Conservation (phyloP, 345 rosid species). For the Euphorbia tirucalli region DNA sequence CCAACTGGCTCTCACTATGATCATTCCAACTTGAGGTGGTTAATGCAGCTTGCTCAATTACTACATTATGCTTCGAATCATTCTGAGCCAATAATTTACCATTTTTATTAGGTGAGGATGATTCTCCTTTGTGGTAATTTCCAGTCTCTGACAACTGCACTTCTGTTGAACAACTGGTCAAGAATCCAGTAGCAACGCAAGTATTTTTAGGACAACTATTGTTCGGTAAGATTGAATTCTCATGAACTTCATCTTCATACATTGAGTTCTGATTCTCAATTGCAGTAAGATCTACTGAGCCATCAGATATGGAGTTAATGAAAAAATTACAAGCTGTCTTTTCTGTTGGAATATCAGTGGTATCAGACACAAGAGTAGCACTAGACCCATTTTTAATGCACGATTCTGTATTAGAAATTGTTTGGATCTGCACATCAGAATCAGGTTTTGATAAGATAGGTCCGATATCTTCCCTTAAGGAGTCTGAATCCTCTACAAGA, state of each 20-base stretch:
- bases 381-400: conserved; percentile 33
- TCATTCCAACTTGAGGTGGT: conserved; percentile 39
- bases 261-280: conserved; percentile 32
- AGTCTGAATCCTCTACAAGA: conserved; percentile 28
- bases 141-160: conserved; percentile 39
- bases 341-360: conserved; percentile 34
- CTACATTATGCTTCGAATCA: conserved; percentile 31
- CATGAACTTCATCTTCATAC: conserved; percentile 35
- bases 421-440: conserved; percentile 34
- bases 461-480: conserved; percentile 31
- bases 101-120: conserved; percentile 28
- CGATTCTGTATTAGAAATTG: conserved; percentile 30
- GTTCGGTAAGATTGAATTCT: conserved; percentile 39
- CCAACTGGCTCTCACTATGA: conserved; percentile 35
- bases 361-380: conserved; percentile 34
- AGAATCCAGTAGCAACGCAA: conserved; percentile 30
- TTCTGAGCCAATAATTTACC: conserved; percentile 26
- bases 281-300: conserved; percentile 27
- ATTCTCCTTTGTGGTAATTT: conserved; percentile 31
- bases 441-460: conserved; percentile 30
- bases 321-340: conserved; percentile 35
- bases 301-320: conserved; percentile 39
- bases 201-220: conserved; percentile 33
- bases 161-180: conserved; percentile 38
- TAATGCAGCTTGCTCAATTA: conserved; percentile 30